phyloP scores from a whole-genome alignment of 305 asterid species.

The Fraxinus baroniana region DNA sequence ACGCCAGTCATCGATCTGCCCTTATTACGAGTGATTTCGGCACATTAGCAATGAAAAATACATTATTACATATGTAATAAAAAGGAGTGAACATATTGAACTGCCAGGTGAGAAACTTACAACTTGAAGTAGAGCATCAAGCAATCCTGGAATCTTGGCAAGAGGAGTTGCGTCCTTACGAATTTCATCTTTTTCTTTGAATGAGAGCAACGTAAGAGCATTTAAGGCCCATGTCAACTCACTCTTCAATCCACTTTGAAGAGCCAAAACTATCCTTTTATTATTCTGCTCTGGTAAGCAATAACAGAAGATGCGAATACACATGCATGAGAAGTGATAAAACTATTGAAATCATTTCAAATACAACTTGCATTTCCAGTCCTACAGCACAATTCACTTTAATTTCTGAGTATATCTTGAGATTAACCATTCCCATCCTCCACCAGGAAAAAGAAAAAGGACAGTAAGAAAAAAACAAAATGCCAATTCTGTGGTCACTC shows the following conservation, averaged over 20 bases:
- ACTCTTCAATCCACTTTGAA: conserved; percentile 95
- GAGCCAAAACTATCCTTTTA: conserved; percentile 91
- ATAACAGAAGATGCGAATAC: conserved; percentile 20
- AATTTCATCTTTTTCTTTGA: conserved; percentile 92
- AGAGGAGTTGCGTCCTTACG: conserved; percentile 94
- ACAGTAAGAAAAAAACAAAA: not conserved
- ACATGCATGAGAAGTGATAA: conserved; percentile 10
- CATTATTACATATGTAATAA: not conserved
- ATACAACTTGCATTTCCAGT: not conserved
- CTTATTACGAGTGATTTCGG: conserved; percentile 19
- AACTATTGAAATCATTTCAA: not conserved
- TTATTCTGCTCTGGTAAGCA: conserved; percentile 76
- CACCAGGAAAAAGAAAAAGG: not conserved
- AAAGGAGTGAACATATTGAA: not conserved
- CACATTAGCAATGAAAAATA: not conserved
- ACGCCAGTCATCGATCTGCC: conserved; percentile 97
- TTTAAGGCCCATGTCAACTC: conserved; percentile 96
- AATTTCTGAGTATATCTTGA: not conserved
- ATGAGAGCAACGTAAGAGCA: conserved; percentile 84
- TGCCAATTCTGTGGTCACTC: not conserved
- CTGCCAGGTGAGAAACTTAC: conserved; percentile 47
- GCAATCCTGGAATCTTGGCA: conserved; percentile 88
- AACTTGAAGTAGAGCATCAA: conserved; percentile 91
- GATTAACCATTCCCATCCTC: not conserved
- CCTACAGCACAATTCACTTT: not conserved